Evolutionary conservation across 139 green algal species (phyloP), one percentile per base, ranked within the genome.

Genomic region (Nannochloris sp.): DNA sequence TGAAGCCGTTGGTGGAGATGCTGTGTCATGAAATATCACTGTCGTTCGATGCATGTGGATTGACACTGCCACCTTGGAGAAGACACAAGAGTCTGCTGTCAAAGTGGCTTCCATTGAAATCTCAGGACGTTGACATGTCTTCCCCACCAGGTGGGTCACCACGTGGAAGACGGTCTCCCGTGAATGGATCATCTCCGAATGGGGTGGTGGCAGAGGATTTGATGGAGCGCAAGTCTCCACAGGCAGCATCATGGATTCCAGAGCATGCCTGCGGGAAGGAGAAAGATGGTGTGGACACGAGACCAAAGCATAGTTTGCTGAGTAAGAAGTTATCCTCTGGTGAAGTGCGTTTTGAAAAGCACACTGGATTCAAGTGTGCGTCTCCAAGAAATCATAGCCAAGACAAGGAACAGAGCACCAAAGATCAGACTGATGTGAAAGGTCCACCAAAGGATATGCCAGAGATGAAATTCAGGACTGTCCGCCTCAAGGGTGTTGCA

Each of bases 31-130:
- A 83, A 73, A 81, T 87, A 69, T 68, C 61, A 4, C 55, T 60
- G 1, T 75, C 77, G 0, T 90, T 89, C 59, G 53, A 69, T 53
- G 49, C 64, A 16, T 64, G 75, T n/a, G 70, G 70, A 2, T 72
- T 85, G 36, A 34, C 75, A 19, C 62, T 90, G 51, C 84, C 84
- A 8, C 84, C 84, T 10, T 90, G 84, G 84, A 75, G 84, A 40
- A 75, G 75, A 19, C 56, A 58, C 49, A 70, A 75, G 44, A 80
- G 75, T 16, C 64, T 87, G 69, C 67, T 89, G 7, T 78, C 61
- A 57, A 89, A 89, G 54, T 75, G 70, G 70, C 70, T 76, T 56
- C 70, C 70, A 11, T 34, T 21, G 23, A 76, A 76, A 36, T 37
- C 49, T 25, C 57, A 62, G 7, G 70, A 76, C 23, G 40, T 58